Base-by-base conservation (phyloP, 1,139 yeast species). In the Pichia sp. region DNA sequence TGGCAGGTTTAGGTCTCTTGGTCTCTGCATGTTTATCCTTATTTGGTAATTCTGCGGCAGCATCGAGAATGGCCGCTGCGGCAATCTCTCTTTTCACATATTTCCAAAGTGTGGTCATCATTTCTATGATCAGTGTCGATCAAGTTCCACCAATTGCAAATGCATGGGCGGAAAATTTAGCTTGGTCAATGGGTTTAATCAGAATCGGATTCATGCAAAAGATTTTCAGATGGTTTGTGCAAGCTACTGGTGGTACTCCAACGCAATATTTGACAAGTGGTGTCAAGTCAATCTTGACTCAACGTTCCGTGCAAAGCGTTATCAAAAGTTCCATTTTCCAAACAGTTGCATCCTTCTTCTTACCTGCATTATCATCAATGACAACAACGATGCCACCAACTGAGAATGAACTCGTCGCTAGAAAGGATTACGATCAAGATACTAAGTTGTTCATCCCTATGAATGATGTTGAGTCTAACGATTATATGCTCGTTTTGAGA, bases 111-210 rank as follows among this genome's bases (percentile, higher is more conserved):
- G 87, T 81, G 13, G 87, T 79, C 28, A 72, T 81, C 27, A 76
- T 81, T 16, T 63, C 77, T 11, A 79, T 82, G 88, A 72, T 76
- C 52, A 74, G 74, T 46, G 91, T 80, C 35, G 83, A 77, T 48
- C 63, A 75, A 46, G 73, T 79, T 5, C 91, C 93, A 9, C 91
- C 91, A 12, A 80, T 82, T 51, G 91, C 86, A 3, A 69, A 79
- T 23, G 72, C 88, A 6, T 82, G 93, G 93, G 67, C 85, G 5
- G 87, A 79, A 54, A 82, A 82, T 52, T 67, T 82, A 55, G 84
- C 84, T 20, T 82, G 93, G 93, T 79, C 88, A 3, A 81, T 82
- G 88, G 93, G 93, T 2, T 64, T 82, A 42, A 81, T 82, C 47
- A 64, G 76, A 50, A 69, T 79, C 29, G 52, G 57, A 4, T 81